phyloP scores from a whole-genome alignment of 495 filamentous ascomycete species.

The Physcia stellaris region DNA sequence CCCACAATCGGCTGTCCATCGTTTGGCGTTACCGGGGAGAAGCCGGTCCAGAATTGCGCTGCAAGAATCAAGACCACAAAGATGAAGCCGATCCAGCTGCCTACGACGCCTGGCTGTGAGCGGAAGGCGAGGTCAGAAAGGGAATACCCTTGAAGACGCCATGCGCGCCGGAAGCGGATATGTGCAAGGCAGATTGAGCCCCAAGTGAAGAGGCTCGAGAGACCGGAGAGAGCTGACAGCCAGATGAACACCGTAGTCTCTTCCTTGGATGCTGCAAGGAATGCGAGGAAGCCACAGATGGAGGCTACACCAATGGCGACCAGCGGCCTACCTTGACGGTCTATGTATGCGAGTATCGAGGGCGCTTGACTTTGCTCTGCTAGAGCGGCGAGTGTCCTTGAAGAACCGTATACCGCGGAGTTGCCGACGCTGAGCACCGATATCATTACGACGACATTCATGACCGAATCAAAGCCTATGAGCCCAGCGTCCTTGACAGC shows the following conservation, averaged over 20 bases:
- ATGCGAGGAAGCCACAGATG: conserved; percentile 60
- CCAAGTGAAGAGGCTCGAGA: conserved; percentile 91
- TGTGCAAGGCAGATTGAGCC: conserved; percentile 76
- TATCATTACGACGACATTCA: conserved; percentile 85
- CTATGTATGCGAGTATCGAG: conserved; percentile 62
- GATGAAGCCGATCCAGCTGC: conserved; percentile 70
- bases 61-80: conserved; percentile 74
- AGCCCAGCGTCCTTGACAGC: conserved; percentile 74
- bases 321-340: conserved; percentile 70
- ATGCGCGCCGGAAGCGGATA: conserved; percentile 81
- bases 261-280: conserved; percentile 53
- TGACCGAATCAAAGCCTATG: conserved; percentile 58
- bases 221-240: conserved; percentile 81
- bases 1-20: conserved; percentile 33
- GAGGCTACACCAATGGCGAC: conserved; percentile 58
- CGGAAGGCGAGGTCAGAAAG: conserved; percentile 67
- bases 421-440: conserved; percentile 82
- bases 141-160: conserved; percentile 53
- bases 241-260: conserved; percentile 60
- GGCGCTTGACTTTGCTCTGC: conserved; percentile 80
- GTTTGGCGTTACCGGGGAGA: conserved; percentile 45
- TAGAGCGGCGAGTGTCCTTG: conserved; percentile 71
- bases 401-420: conserved; percentile 75
- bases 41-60: conserved; percentile 88
- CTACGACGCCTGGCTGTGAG: conserved; percentile 65